Evolutionary conservation across 1,284 basidiomycete genomes (phyloP), one percentile per base, ranked within the genome.

Genomic region (Malassezia furfur): DNA sequence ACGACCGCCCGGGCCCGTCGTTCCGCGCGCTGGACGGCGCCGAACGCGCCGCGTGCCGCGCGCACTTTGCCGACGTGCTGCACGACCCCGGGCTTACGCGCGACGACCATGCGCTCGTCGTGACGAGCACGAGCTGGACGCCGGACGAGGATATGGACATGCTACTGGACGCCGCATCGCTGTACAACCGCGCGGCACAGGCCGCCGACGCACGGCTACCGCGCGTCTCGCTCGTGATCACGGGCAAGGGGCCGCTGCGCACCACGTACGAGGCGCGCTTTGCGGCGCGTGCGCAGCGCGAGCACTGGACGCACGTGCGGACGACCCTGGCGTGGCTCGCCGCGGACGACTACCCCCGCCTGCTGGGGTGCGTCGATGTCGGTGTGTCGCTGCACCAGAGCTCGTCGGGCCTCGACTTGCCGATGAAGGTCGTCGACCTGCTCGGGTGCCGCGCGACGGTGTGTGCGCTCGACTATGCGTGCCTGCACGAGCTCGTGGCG

Each of bases 371-470:
- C 4, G 89, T 91, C 3, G 91, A 98, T 75, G 67, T 99, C 17
- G 94, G 94, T 0, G 81, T 98, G 46, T 89, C 84, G 54, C 78
- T 99, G 53, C 94, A 99, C 75, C 83, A 84, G 15, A 90, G 87
- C 72, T 91, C 88, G 0, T 93, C 88, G 0, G 87, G 83, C 0
- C 77, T 93, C 43, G 94, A 99, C 76, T 78, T 99, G 50, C 94
- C 94, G 1, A 99, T 99, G 94, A 99, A 99, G 76, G 85, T 99
- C 9, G 91, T 99, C 2, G 94, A 99, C 75, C 96, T 98, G 94
- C 94, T 98, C 76, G 94, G 94, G 0, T 96, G 91, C 64, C 85
- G 84, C 2, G 78, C 96, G 49, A 91, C 91, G 0, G 94, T 96
- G 4, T 87, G 91, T 61, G 91, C 94, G 0, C 79, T 91, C 8